Evolutionary conservation across 1,139 yeast species (phyloP), one percentile per base, ranked within the genome.

Genomic region (Lodderomyces parapsilosis): DNA sequence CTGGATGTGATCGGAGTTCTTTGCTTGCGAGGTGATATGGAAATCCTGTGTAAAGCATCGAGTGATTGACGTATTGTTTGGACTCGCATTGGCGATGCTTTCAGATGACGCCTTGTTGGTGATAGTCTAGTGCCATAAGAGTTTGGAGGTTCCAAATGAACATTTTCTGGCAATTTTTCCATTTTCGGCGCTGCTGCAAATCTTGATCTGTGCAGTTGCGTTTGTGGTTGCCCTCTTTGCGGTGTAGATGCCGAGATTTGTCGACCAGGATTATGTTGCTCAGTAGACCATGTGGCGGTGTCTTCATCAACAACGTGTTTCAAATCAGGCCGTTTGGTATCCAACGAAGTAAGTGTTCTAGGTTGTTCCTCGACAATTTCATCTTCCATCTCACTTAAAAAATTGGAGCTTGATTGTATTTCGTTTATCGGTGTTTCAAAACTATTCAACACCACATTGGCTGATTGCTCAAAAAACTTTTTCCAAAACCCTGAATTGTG

Each of bases 381-480:
- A 8, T 46, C 49, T 9, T 37, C 35, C 11, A 19, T 47, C 5
- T 50, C 58, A 17, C 30, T 52, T 56, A 44, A 46, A 49, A 57
- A 37, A 39, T 55, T 41, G 42, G 52, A 49, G 22, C 54, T 44
- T 45, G 53, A n/a, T 48, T 41, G 18, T 4, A 41, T 27, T 23
- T 44, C 43, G 17, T 28, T 41, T 15, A 60, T 58, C 3, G 76
- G 75, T 39, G 79, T 85, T 51, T 80, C 85, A 52, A 76, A 79
- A 32, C 82, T 80, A 18, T 76, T 66, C 25, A 83, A 61, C 49
- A 80, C 80, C 20, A 81, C 89, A 55, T 83, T 81, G 2, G 93
- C 91, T 27, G 89, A 81, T 45, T 83, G 80, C 56, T 86, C 94
- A 52, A 86, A 74, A 58, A 86, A 85, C 39, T 74, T 76, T 58